Evolutionary conservation across 306 rosid species (phyloP), one percentile per base, ranked within the genome.

Genomic region (Prunus padus): DNA sequence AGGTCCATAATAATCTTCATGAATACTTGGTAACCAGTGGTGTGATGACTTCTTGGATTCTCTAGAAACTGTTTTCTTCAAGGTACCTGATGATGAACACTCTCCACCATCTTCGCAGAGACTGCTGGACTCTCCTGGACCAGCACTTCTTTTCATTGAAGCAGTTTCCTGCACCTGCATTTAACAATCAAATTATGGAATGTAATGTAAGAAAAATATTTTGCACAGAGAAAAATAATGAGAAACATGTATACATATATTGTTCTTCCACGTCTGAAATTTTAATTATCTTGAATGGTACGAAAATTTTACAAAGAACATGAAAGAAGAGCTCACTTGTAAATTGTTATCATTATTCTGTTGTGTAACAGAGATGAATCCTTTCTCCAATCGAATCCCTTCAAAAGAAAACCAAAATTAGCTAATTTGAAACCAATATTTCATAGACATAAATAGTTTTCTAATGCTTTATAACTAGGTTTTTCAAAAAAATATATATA

Each of bases 1-100:
- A 89, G 91, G 93, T 82, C 91, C 89, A 72, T 72, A 88, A 74
- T 90, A 88, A 87, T 90, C 96, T 88, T 88, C 96, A 76, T 90
- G 91, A 85, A 90, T 74, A 79, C 71, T 67, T 79, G 93, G 88
- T 67, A 84, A 84, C 76, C 82, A 81, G 67, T 88, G 73, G 79
- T 84, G 70, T 79, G 93, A 67, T 76, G 91, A 70, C 80, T 85
- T 87, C 79, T 82, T 82, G 79, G 87, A 80, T 63, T 67, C 80
- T 82, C 79, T 87, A 85, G 87, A 74, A 47, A 80, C 86, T 83
- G 71, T 82, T 78, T 84, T 89, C 85, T 83, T 84, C 82, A 74
- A 68, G 72, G 78, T 92, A 92, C 98, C 98, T 90, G 86, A 72
- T 56, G 76, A 56, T 37, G 66, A 85, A 77, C 86, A 78, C 46